Base-by-base conservation (phyloP, 371 early-diverging fungal genomes). In the Umbelopsis sp. region DNA sequence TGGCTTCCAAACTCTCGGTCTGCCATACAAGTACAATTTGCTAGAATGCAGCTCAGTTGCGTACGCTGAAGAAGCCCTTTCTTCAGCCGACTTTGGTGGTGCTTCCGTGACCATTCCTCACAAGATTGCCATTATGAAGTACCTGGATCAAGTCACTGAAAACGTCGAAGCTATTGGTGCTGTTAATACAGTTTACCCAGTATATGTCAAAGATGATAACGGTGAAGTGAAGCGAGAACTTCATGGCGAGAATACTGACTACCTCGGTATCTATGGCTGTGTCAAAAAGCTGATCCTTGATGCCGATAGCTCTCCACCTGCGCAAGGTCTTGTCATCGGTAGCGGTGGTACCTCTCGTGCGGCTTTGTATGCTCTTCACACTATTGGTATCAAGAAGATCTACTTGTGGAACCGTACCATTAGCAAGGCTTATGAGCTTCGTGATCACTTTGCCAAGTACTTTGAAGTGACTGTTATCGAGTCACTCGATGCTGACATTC, bases 291-390 rank as follows among this genome's bases (percentile, higher is more conserved):
- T 82, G 53, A 85, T 86, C 76, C 69, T 80, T 50, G 79, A 81
- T 69, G 71, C 79, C 45, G 70, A 52, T 65, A 73, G 70, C 38
- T 71, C 76, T 11, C 80, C 76, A 11, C 80, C 80, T 10, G 74
- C 73, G 12, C 67, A 82, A 62, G 83, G 96, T 11, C 86, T 96
- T 37, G 93, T 98, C 4, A 85, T 98, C 66, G 99, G 99, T n/a
- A 97, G 96, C 9, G 99, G 99, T 52, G 99, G 99, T 14, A 98
- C 99, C 4, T 87, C 96, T 3, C 86, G 97, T 38, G 99, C 99
- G 0, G 98, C 95, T 8, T 78, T 95, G 29, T 96, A 92, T 72
- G 95, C 98, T 0, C 80, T 97, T 45, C 78, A 93, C 72, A 79
- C 87, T 63, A 81, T 97, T 65, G 92, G 93, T 6, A 80, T 92